Evolutionary conservation across 139 green algal genomes (phyloP).

Genomic region (Chlorella ohadii): DNA sequence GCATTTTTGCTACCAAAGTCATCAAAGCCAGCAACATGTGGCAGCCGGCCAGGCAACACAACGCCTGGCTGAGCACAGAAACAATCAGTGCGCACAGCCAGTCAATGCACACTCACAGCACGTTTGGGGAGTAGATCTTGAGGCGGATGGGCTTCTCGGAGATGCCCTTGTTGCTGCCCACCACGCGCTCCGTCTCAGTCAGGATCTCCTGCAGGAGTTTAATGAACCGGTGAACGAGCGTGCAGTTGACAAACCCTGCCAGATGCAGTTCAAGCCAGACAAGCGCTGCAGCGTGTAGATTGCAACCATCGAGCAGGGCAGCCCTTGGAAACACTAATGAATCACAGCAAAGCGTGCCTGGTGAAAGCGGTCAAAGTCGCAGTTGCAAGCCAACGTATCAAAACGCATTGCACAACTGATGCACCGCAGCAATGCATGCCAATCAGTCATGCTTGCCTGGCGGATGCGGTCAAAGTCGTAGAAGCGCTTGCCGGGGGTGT

Average conservation of each 20-base stretch:
- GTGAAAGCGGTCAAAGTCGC: slow-evolving; percentile 89
- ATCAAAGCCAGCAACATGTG: too few relatives aligned
- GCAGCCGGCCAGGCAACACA: too few relatives aligned
- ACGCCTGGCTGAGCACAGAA: too few relatives aligned
- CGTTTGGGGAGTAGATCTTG: slow-evolving; percentile 91
- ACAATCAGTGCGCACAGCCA: too few relatives aligned
- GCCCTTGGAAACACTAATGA: neutral
- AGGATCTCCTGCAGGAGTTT: slow-evolving; percentile 92
- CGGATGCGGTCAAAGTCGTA: slow-evolving; percentile 91
- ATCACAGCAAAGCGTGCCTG: slow-evolving; percentile 68
- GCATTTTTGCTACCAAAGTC: too few relatives aligned
- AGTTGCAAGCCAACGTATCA: slow-evolving; percentile 74
- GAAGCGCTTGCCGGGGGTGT: slow-evolving; percentile 83
- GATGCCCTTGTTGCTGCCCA: slow-evolving; percentile 92
- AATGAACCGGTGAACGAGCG: too few relatives aligned
- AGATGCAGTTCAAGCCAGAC: too few relatives aligned
- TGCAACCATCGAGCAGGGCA: too few relatives aligned
- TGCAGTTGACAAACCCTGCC: too few relatives aligned
- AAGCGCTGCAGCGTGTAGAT: too few relatives aligned
- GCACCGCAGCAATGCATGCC: too few relatives aligned
- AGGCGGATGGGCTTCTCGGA: slow-evolving; percentile 96
- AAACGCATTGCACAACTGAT: too few relatives aligned
- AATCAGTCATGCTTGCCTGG: slow-evolving; percentile 67
- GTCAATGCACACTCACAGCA: slow-evolving; percentile 79
- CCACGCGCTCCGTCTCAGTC: slow-evolving; percentile 90